Base-by-base conservation (phyloP, 495 filamentous ascomycete species). In the Bryoglossum gracile region DNA sequence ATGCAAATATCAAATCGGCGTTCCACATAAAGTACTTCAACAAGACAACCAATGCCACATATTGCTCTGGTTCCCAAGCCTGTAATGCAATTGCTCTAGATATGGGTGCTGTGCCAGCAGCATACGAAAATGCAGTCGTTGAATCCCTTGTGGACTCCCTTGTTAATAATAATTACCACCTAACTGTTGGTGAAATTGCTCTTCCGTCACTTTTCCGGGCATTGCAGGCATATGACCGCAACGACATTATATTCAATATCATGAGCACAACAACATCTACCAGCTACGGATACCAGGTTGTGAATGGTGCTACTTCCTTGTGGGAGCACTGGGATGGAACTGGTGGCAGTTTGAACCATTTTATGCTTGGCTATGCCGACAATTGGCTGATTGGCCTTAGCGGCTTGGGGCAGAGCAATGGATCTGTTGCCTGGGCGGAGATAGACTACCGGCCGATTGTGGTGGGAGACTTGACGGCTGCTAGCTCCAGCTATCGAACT, bases 321-420 rank as follows among this genome's bases (percentile, higher is more conserved):
- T 40, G 37, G 37, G 37, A 40, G 19, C 37, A 40, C n/a, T 40
- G n/a, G n/a, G 37, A 40, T 19, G n/a, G 14, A 19, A 19, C 37
- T 9, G 26, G 26, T 5, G 26, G 26, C 5, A 30, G 26, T 30
- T 19, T 40, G 8, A 40, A 40, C 19, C 37, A 40, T 19, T 40
- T 40, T 11, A 40, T 40, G 37, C 22, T 40, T 22, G 37, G 37
- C 3, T 40, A 40, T 40, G 37, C 14, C 10, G 37, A 40, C 37
- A 40, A n/a, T 17, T 40, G 37, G 37, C 37, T 40, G 14, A n/a
- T n/a, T 17, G 8, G n/a, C 11, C 18, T 40, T 9, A 40, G 37
- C 22, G 37, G 37, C 14, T 19, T 40, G n/a, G 4, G 14, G n/a
- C 37, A 40, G 22, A 10, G 14, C 22, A 9, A n/a, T 19, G 37